phyloP scores from a whole-genome alignment of 257 asterid genomes.

The Datura wrightii region DNA sequence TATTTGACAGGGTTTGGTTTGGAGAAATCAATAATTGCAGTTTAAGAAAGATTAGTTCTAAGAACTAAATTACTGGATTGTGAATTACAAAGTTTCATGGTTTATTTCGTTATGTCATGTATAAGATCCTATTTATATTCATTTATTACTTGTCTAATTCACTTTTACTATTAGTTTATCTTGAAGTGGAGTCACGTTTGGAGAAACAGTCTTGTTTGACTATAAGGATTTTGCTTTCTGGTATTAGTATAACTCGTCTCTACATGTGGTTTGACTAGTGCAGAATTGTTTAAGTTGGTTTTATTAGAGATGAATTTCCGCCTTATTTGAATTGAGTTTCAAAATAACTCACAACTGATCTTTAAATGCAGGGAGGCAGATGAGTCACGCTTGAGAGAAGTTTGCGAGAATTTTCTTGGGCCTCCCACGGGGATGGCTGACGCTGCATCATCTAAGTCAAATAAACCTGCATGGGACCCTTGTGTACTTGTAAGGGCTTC shows the following conservation, averaged over 20 bases:
- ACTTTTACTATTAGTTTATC: background rate
- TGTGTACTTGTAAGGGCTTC: conserved; percentile 67
- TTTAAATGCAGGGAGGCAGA: conserved; percentile 77
- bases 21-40: conserved; percentile 5
- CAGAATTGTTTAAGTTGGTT: background rate
- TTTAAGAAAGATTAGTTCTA: background rate
- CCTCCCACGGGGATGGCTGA: conserved; percentile 91
- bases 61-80: background rate
- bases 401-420: conserved; percentile 95
- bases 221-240: background rate
- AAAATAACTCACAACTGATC: background rate
- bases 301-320: background rate
- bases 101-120: background rate
- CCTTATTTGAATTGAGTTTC: background rate
- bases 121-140: background rate
- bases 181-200: background rate
- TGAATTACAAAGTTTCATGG: background rate
- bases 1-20: background rate
- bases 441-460: conserved; percentile 47
- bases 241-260: background rate
- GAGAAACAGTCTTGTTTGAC: background rate
- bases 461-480: conserved; percentile 79
- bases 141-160: background rate
- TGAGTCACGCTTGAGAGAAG: conserved; percentile 87
- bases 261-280: background rate